These are phyloP conservation scores for Dothiorella sarmentorum DNA, from an alignment of 2,329 filamentous ascomycete genomes.

Conservation along the genomic window DNA sequence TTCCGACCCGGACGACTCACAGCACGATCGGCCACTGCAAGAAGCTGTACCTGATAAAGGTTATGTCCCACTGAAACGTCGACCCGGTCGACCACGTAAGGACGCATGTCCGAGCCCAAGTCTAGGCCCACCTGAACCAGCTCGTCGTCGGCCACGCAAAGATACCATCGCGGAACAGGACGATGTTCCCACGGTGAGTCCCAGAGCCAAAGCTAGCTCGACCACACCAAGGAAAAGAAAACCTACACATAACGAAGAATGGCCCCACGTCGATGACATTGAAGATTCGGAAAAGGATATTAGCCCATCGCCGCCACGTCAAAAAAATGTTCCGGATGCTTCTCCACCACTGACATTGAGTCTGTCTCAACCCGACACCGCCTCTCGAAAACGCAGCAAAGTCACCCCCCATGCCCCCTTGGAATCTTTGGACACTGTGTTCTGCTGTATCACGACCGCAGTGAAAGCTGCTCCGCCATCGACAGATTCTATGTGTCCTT, in stretches of 20 bases:
- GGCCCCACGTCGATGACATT: conserved; percentile 38
- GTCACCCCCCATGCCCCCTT: background rate
- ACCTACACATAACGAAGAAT: conserved; percentile 14
- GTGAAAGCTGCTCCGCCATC: conserved; percentile 45
- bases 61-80: no score
- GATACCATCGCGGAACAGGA: background rate
- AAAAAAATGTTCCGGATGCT: conserved; percentile 2
- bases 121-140: no score
- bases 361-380: background rate
- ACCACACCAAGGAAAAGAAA: background rate
- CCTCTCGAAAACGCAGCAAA: background rate
- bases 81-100: no score
- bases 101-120: no score
- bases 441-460: conserved; percentile 46
- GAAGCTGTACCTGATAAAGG: no score
- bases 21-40: no score
- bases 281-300: conserved; percentile 35
- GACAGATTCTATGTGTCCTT: conserved; percentile 45
- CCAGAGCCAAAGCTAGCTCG: background rate
- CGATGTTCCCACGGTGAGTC: background rate
- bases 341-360: conserved; percentile 22
- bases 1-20: background rate
- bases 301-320: conserved; percentile 35
- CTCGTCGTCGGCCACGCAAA: background rate
- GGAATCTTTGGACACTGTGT: conserved; percentile 30